Conservation (phyloP, 73 alveolate genomes). For the Paramecium octaurelia region DNA sequence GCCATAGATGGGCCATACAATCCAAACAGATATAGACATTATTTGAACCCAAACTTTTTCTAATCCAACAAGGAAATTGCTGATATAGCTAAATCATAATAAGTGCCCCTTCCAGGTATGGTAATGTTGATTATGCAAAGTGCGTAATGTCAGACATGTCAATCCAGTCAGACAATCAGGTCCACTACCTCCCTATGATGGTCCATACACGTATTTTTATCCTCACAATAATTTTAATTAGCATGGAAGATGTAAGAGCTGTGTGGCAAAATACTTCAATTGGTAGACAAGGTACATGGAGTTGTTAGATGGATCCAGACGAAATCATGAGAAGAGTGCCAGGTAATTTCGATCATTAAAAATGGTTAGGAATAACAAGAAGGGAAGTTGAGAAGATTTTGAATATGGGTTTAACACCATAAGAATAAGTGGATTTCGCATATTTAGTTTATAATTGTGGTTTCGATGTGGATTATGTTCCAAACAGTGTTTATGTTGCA, state of each 20-base stretch:
- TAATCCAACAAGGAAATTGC: conserved; percentile 80
- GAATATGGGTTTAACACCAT: conserved; percentile 84
- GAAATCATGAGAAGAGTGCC: conserved; percentile 95
- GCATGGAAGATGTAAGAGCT: conserved; percentile 85
- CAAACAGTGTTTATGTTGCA: conserved; percentile 81
- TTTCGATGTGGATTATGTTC: conserved; percentile 81
- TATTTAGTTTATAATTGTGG: conserved; percentile 79
- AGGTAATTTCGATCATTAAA: conserved; percentile 33
- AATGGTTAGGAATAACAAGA: conserved; percentile 74
- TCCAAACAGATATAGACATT: conserved; percentile 79
- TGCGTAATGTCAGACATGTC: conserved; percentile 86
- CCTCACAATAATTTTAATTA: background rate
- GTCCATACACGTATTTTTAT: conserved; percentile 72
- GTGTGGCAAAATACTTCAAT: conserved; percentile 69
- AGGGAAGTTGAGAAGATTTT: conserved; percentile 84
- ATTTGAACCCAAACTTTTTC: conserved; percentile 73
- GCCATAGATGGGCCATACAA: conserved; percentile 83
- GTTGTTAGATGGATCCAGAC: conserved; percentile 80
- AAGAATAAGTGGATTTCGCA: conserved; percentile 88
- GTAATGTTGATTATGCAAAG: conserved; percentile 33
- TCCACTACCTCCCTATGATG: conserved; percentile 91
- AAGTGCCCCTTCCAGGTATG: conserved; percentile 64
- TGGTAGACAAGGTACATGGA: conserved; percentile 77
- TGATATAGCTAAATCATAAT: conserved; percentile 77
- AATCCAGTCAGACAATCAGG: conserved; percentile 93